Conservation (phyloP, 2,329 filamentous ascomycete species). For the Aspergillus pseudotamarii region DNA sequence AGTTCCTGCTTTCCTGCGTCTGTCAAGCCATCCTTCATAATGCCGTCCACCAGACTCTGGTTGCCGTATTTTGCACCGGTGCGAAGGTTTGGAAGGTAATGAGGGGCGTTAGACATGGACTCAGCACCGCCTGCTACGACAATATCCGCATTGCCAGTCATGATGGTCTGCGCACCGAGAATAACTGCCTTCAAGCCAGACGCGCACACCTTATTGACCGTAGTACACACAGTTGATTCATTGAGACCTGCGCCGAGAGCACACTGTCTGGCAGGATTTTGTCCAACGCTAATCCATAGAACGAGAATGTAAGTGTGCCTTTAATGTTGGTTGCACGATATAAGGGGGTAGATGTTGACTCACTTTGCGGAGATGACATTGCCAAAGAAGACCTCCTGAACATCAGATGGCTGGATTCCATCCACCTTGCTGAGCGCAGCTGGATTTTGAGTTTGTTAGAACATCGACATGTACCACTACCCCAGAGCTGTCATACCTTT, state of each 20-base stretch:
- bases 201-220: constrained; percentile 98
- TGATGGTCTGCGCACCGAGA: constrained; percentile 93
- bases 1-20: constrained; percentile 91
- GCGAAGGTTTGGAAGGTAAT: constrained; percentile 89
- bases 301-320: constrained; percentile 4
- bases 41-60: constrained; percentile 83
- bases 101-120: constrained; percentile 97
- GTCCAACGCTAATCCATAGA: constrained; percentile 69
- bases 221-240: constrained; percentile 80
- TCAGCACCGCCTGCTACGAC: constrained; percentile 94
- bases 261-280: constrained; percentile 94
- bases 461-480: neutral
- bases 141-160: constrained; percentile 90
- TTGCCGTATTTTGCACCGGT: constrained; percentile 92
- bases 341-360: constrained; percentile 28
- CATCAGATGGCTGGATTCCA: constrained; percentile 81
- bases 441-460: constrained; percentile 32
- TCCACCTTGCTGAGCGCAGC: constrained; percentile 83
- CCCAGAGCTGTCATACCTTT: constrained; percentile 65
- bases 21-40: constrained; percentile 91
- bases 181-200: constrained; percentile 93
- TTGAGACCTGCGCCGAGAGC: constrained; percentile 85
- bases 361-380: constrained; percentile 98
- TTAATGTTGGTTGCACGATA: neutral
- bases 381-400: constrained; percentile 96